These are phyloP conservation scores for Vigna unguiculata DNA, from an alignment of 306 rosid species.

Conservation along the genomic window DNA sequence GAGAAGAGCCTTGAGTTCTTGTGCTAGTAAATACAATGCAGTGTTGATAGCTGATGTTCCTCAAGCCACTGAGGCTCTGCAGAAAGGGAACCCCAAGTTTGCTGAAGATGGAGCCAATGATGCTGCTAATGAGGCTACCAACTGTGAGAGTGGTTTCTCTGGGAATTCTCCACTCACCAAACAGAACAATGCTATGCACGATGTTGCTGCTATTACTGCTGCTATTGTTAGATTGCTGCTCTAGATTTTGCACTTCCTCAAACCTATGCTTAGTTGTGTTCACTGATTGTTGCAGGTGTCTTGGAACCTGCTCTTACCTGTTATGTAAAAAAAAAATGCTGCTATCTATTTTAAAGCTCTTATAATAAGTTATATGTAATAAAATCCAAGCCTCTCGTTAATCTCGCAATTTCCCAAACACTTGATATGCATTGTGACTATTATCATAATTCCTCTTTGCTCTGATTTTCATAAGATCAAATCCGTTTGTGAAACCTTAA, in stretches of 20 bases:
- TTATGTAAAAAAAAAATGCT: not conserved
- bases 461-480: not conserved
- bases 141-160: constrained; percentile 50
- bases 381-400: not conserved
- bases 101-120: constrained; percentile 53
- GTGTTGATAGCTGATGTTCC: constrained; percentile 42
- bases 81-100: constrained; percentile 53
- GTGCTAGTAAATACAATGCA: constrained; percentile 37
- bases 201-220: constrained; percentile 44
- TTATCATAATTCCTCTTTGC: not conserved
- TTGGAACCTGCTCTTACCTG: not conserved
- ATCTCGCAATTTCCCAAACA: not conserved
- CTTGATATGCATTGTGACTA: not conserved
- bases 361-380: constrained; percentile 6
- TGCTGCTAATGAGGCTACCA: constrained; percentile 49
- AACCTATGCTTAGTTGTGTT: not conserved
- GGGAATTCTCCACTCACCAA: constrained; percentile 45
- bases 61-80: constrained; percentile 56
- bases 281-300: not conserved
- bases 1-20: constrained; percentile 39
- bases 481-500: too few species aligned
- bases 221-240: constrained; percentile 52
- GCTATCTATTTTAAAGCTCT: not conserved
- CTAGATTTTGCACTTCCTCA: not conserved
- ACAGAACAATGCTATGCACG: constrained; percentile 45